Evolutionary conservation across 305 asterid genomes (phyloP).

Genomic region (Fraxinus albicans): DNA sequence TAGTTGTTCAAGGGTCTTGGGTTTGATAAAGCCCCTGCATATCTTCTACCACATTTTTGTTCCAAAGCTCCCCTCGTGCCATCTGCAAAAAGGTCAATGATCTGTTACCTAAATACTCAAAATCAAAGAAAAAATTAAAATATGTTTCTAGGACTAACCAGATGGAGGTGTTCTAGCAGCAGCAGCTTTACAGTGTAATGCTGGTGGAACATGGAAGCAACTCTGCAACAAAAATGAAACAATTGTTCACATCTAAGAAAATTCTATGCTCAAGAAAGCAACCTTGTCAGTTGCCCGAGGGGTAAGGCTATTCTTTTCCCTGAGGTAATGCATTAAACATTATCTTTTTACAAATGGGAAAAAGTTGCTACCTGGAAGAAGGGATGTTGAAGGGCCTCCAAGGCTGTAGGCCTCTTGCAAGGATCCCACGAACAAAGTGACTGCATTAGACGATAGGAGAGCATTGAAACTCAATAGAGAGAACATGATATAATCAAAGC

Average conservation of each 20-base stretch:
- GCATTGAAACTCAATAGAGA: neutral
- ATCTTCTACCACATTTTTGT: constrained; percentile 52
- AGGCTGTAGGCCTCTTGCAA: constrained; percentile 67
- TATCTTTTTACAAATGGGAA: neutral
- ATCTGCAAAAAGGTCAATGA: constrained; percentile 34
- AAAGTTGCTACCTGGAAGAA: constrained; percentile 54
- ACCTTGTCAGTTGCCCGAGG: neutral
- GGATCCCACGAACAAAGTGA: constrained; percentile 81
- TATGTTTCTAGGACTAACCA: constrained; percentile 41
- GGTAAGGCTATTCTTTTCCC: neutral
- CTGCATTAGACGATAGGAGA: constrained; percentile 31
- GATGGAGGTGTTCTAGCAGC: constrained; percentile 67
- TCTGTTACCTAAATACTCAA: neutral
- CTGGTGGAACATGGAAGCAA: constrained; percentile 61
- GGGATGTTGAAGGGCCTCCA: constrained; percentile 71
- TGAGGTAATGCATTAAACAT: neutral
- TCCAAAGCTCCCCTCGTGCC: constrained; percentile 47
- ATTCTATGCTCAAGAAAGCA: neutral
- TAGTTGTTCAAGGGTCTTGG: constrained; percentile 31
- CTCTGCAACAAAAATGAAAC: constrained; percentile 36
- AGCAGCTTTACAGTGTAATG: constrained; percentile 55
- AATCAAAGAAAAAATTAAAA: neutral
- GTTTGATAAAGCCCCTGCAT: constrained; percentile 34
- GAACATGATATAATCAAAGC: neutral
- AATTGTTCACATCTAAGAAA: constrained; percentile 5